A percentile compares a stretch with the other conserved stretches of the same genome.
phyloP scores from a whole-genome alignment of 2,329 filamentous ascomycete genomes.

The Colletotrichum acutatum region DNA sequence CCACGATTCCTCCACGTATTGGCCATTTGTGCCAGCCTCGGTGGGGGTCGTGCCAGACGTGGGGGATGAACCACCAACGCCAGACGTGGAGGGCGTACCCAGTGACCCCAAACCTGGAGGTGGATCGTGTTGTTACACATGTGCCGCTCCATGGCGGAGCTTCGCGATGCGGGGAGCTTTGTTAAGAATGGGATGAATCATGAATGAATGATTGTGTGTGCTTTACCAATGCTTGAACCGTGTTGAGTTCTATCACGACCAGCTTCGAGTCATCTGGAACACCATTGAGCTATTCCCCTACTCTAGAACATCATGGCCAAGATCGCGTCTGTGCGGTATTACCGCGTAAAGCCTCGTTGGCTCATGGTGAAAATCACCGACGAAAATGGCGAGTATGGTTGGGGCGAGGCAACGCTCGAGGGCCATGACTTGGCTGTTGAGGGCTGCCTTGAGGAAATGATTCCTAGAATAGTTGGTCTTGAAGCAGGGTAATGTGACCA shows the following conservation, averaged over 20 bases:
- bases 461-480: constrained; percentile 65
- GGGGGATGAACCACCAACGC: background rate
- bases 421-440: constrained; percentile 75
- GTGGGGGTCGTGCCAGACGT: constrained; percentile 24
- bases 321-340: constrained; percentile 72
- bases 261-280: background rate
- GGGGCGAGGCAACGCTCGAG: constrained; percentile 75
- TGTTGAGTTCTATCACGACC: background rate
- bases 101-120: background rate
- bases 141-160: background rate
- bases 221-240: background rate
- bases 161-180: background rate
- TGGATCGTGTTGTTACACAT: constrained; percentile 4
- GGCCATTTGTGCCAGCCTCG: background rate
- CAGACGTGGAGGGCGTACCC: background rate
- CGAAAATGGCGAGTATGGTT: constrained; percentile 66
- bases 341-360: constrained; percentile 74
- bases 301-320: constrained; percentile 40
- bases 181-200: constrained; percentile 19
- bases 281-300: background rate
- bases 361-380: constrained; percentile 76
- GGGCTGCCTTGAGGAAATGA: constrained; percentile 71
- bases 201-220: background rate
- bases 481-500: constrained; percentile 66
- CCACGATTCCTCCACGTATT: background rate